phyloP scores from a whole-genome alignment of 2,329 filamentous ascomycete genomes.

The Fusarium oligoseptatum region DNA sequence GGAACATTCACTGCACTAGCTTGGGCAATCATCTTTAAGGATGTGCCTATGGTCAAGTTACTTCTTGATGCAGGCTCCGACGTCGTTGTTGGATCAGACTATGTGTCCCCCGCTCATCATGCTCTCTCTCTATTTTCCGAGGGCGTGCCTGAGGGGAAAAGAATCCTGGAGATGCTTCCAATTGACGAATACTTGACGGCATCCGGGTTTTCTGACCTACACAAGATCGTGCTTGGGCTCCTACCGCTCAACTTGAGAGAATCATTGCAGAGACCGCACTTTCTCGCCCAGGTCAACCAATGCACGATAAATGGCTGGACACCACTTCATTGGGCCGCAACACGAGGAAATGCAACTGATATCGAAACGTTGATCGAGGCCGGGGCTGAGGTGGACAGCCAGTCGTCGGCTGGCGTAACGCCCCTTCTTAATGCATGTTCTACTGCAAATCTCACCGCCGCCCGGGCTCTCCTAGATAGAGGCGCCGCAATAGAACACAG shows the following conservation, averaged over 20 bases:
- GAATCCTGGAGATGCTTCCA: not conserved
- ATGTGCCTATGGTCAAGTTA: not conserved
- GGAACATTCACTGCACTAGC: not conserved
- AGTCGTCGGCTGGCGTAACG: not conserved
- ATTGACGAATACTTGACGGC: not conserved
- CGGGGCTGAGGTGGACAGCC: not conserved
- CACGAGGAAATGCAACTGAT: not conserved
- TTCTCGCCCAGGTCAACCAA: constrained; percentile 9
- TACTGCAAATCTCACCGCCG: not conserved
- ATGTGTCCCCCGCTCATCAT: not conserved
- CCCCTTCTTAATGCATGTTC: not conserved
- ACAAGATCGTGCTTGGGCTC: constrained; percentile 2
- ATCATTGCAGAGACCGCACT: not conserved
- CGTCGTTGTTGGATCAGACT: not conserved
- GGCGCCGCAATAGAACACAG: not conserved
- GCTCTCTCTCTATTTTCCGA: not conserved
- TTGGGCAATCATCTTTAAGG: not conserved
- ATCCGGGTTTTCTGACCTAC: not conserved
- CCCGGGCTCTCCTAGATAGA: not conserved
- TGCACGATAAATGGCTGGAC: not conserved
- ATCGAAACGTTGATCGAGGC: constrained; percentile 6
- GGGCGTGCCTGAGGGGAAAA: not conserved
- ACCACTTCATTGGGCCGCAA: constrained; percentile 7
- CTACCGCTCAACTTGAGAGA: constrained; percentile 11
- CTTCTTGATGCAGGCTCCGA: not conserved